Evolutionary conservation across 495 filamentous ascomycete genomes (phyloP), one percentile per base, ranked within the genome.

Genomic region (Hypoxylon rickii): DNA sequence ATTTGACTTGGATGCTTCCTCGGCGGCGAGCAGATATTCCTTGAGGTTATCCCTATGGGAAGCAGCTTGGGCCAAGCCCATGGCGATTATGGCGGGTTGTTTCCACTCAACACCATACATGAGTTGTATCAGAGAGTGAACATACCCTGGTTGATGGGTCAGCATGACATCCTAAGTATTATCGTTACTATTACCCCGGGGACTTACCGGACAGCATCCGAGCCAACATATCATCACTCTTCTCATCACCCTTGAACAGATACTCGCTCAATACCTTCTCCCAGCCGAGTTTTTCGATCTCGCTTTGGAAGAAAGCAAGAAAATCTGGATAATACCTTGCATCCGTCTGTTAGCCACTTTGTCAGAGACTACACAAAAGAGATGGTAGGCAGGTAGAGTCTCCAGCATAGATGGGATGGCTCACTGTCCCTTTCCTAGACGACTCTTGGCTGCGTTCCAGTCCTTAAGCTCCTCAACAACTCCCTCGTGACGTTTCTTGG

Each of bases 101-200:
- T 79, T 59, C 72, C 89, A 95, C 58, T 96, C 89, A 13, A 96
- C 58, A 1, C 86, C 90, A 64, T 89, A 94, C 32, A 90, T 89
- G 8, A 96, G 78, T 58, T 96, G 90, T 58, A 96, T 96, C 5
- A 93, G 54, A 7, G 89, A 89, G 64, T 96, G 91, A 1, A 94
- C 61, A 54, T 92, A 82, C 1, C 87, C 89, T 77, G 53, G 29
- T 51, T 63, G 64, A 26, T 67, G 32, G 8, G 63, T 63, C 6
- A 68, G 44, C 1, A 70, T 55, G 8, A 61, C 40, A 12, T 38
- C 46, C 0, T 8, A 22, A n/a, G n/a, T n/a, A n/a, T n/a, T n/a
- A n/a, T n/a, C n/a, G n/a, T 0, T 38, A 29, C 31, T 8, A 16
- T 17, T n/a, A 22, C 11, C 2, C n/a, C 19, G n/a, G 20, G 1